Conservation (phyloP, 1,284 basidiomycete species). For the Singerocomus inundabilis region DNA sequence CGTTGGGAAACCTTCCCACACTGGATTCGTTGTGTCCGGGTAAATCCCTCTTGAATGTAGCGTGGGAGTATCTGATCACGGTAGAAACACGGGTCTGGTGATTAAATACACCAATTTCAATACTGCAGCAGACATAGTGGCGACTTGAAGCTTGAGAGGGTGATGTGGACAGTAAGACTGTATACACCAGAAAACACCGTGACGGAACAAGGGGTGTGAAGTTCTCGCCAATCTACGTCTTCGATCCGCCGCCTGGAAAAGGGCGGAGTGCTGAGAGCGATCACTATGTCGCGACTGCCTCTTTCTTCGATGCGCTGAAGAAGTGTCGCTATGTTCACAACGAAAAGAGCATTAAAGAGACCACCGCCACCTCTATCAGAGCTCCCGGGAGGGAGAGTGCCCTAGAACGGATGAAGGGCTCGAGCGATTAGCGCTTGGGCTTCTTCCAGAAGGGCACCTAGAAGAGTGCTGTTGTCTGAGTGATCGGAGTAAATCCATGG, state of each 20-base stretch:
- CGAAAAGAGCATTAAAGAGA: slow-evolving; percentile 29
- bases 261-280: slow-evolving; percentile 16
- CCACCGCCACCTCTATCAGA: slow-evolving; percentile 23
- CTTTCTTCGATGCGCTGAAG: slow-evolving; percentile 12
- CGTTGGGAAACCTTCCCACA: too few relatives aligned
- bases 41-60: neutral
- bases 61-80: too few relatives aligned
- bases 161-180: slow-evolving; percentile 9
- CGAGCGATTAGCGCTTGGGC: slow-evolving; percentile 12
- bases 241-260: slow-evolving; percentile 34
- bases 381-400: slow-evolving; percentile 14
- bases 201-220: neutral
- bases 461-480: slow-evolving; percentile 27
- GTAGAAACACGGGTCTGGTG: slow-evolving; percentile 3
- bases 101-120: slow-evolving; percentile 21
- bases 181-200: slow-evolving; percentile 4
- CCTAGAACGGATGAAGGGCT: slow-evolving; percentile 21
- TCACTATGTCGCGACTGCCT: slow-evolving; percentile 6
- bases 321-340: slow-evolving; percentile 10
- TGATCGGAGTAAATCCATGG: slow-evolving; percentile 25
- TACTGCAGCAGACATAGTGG: slow-evolving; percentile 14
- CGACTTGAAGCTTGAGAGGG: slow-evolving; percentile 3
- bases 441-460: slow-evolving; percentile 21
- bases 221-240: slow-evolving; percentile 28
- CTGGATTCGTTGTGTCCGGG: too few relatives aligned